Evolutionary conservation across 345 rosid species (phyloP).

Genomic region (Populus euphratica): DNA sequence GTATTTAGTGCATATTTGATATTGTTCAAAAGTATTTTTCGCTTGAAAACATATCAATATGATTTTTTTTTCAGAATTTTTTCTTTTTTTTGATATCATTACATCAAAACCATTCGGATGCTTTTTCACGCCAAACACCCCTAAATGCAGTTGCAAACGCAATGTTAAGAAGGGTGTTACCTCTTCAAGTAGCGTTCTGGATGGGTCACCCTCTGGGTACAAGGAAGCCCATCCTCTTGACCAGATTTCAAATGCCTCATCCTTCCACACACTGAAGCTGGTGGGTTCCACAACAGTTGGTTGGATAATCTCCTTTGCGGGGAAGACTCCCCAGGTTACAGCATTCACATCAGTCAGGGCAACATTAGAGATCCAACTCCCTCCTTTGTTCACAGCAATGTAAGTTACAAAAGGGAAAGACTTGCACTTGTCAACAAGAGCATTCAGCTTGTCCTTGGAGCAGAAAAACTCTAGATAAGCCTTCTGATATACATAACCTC

Average conservation of each 20-base stretch:
- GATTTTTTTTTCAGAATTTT: too few species aligned
- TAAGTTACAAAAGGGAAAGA: slow-evolving; percentile 53
- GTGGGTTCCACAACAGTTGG: slow-evolving; percentile 98
- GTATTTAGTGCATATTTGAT: background rate
- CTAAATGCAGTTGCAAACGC: too few species aligned
- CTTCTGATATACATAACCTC: slow-evolving; percentile 94
- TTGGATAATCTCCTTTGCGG: slow-evolving; percentile 80
- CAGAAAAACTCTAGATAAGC: slow-evolving; percentile 97
- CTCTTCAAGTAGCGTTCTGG: slow-evolving; percentile 70
- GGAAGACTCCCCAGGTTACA: slow-evolving; percentile 97
- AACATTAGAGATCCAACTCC: slow-evolving; percentile 55
- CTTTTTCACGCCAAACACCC: too few species aligned
- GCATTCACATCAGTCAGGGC: slow-evolving; percentile 62
- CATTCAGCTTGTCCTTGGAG: slow-evolving; percentile 58
- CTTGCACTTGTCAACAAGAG: slow-evolving; percentile 67
- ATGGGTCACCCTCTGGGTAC: slow-evolving; percentile 67
- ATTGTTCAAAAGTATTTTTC: too few species aligned
- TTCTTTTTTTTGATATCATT: too few species aligned
- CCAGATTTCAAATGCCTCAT: slow-evolving; percentile 97
- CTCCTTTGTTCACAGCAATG: slow-evolving; percentile 68
- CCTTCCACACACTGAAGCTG: slow-evolving; percentile 93
- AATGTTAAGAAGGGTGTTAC: slow-evolving; percentile 24
- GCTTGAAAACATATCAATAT: too few species aligned
- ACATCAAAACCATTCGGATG: too few species aligned
- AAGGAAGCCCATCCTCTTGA: slow-evolving; percentile 75